Evolutionary conservation across 164 flowering plant species (phyloP), one percentile per base, ranked within the genome.

Genomic region (Saururus chinensis): DNA sequence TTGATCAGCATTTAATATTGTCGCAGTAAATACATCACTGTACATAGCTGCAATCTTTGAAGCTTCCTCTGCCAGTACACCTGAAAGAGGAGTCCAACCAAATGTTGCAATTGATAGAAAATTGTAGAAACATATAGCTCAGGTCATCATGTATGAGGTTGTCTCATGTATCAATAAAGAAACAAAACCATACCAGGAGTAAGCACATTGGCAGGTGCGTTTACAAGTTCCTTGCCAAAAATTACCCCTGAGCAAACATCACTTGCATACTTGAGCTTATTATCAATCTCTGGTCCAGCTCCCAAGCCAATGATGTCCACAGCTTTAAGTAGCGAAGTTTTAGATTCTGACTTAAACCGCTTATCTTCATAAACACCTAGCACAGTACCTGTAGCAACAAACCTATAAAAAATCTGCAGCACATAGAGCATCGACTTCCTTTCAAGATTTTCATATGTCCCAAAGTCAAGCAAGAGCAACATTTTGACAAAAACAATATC

Each of bases 151-250:
- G 14, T 12, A 45, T 45, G 14, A 22, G 41, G 19, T 9, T 1
- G 11, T 54, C 57, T 0, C 17, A 7, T 12, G 49, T 13, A 41
- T 41, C 45, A 41, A 45, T 8, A 45, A 45, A 55, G 61, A 12
- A 66, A 30, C 37, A 24, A 11, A 23, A 64, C 75, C 81, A 1
- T 65, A 87, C 97, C 97, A 55, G 98, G 98, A n/a, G 99, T 93
- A 53, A 93, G 91, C n/a, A 93, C 96, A 73, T 93, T 93, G 20
- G 99, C 88, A 11, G 97, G 99, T 40, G 97, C 85, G 78, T 93
- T 93, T 37, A 85, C 96, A 60, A 93, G 96, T 77, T 88, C 90
- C 73, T 60, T 84, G 40, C 91, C 99, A 52, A 90, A 74, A 45
- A 93, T 83, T 21, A 93, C 77, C 9, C 84, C 97, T 41, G 84